phyloP scores from a whole-genome alignment of 2,329 filamentous ascomycete species.

The Monosporascus sp. region DNA sequence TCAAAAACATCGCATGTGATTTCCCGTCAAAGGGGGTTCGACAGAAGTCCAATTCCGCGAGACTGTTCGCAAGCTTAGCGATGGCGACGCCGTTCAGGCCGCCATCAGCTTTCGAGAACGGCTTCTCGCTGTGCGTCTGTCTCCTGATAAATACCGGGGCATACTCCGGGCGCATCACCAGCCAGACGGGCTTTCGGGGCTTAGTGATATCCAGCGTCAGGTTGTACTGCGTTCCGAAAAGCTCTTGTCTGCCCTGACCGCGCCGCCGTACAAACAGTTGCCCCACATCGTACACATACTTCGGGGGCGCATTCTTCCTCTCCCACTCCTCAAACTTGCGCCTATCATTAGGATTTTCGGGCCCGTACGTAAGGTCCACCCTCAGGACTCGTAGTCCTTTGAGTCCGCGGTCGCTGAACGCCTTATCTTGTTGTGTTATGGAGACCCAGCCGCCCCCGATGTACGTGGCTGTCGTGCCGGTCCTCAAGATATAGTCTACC shows the following conservation, averaged over 20 bases:
- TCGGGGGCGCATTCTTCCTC: neutral
- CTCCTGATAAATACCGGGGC: neutral
- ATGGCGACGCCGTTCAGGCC: neutral
- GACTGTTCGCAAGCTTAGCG: neutral
- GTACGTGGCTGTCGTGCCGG: neutral
- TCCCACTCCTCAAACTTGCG: neutral
- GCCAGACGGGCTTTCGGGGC: neutral
- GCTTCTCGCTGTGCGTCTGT: neutral
- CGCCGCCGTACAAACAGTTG: conserved; percentile 1
- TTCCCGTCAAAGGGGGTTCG: neutral
- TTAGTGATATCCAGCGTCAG: conserved; percentile 1
- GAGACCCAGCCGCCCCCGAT: neutral
- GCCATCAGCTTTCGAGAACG: neutral
- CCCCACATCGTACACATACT: conserved; percentile 4
- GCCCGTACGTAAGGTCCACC: neutral
- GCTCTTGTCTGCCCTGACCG: neutral
- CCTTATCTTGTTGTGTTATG: neutral
- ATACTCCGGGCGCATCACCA: conserved; percentile 3
- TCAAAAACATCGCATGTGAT: neutral
- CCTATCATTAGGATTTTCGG: neutral
- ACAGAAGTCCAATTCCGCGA: neutral
- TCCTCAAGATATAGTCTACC: conserved; percentile 2
- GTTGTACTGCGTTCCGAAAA: neutral
- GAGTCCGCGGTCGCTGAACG: neutral
- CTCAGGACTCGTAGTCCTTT: neutral